Conservation (phyloP, 495 filamentous ascomycete genomes). For the Tuber umbilicatum region DNA sequence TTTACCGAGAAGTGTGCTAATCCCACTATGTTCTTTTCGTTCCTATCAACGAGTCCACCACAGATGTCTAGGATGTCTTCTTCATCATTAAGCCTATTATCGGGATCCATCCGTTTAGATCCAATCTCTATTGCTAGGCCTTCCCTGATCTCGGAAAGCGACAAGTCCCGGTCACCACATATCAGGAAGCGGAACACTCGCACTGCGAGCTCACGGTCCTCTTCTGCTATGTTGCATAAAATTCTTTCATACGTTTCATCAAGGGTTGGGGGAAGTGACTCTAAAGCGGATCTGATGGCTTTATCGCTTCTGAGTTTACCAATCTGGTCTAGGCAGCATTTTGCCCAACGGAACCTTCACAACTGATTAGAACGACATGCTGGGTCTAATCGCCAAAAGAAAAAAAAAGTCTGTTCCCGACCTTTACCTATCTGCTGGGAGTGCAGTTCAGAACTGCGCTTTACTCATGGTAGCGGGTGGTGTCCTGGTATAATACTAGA, state of each 20-base stretch:
- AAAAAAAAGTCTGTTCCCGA: too few relatives aligned
- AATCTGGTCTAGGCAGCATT: slow-evolving; percentile 20
- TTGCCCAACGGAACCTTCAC: slow-evolving; percentile 19
- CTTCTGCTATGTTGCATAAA: slow-evolving; percentile 32
- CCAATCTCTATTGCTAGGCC: slow-evolving; percentile 21
- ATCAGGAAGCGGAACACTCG: slow-evolving; percentile 17
- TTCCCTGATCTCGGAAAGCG: slow-evolving; percentile 22
- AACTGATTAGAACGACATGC: background rate
- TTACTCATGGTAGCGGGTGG: too few relatives aligned
- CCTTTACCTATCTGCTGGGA: too few relatives aligned
- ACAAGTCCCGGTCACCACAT: slow-evolving; percentile 14
- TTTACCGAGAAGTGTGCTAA: slow-evolving; percentile 42
- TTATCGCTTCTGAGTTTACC: slow-evolving; percentile 18
- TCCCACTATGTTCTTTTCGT: background rate
- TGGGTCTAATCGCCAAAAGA: too few relatives aligned
- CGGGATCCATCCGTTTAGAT: slow-evolving; percentile 9
- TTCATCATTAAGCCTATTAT: slow-evolving; percentile 2
- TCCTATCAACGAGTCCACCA: slow-evolving; percentile 15
- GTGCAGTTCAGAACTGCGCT: too few relatives aligned
- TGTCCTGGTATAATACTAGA: too few relatives aligned
- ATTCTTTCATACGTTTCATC: slow-evolving; percentile 44
- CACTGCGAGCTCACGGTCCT: slow-evolving; percentile 18
- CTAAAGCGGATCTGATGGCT: slow-evolving; percentile 35
- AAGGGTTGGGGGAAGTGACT: slow-evolving; percentile 40
- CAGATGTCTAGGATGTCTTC: slow-evolving; percentile 14